phyloP scores from a whole-genome alignment of 352 stramenopile species.

The Globisporangium viniferum region DNA sequence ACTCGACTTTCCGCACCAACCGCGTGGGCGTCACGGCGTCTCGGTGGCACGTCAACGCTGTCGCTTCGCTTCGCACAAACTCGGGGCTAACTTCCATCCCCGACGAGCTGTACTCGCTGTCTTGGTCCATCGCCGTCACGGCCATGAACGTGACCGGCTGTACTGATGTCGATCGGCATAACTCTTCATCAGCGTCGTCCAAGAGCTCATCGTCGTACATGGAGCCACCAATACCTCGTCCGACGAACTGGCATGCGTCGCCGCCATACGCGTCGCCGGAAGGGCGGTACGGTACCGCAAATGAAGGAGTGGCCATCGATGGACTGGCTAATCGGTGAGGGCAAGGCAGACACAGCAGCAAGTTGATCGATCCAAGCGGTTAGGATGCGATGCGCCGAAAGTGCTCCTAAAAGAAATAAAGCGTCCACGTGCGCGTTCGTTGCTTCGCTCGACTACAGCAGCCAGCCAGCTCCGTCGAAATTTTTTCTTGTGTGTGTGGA shows the following conservation, averaged over 20 bases:
- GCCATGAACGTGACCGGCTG: slow-evolving; percentile 9
- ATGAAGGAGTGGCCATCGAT: slow-evolving; percentile 19
- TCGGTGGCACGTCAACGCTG: slow-evolving; percentile 15
- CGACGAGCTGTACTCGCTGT: slow-evolving; percentile 2
- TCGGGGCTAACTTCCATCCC: slow-evolving; percentile 13
- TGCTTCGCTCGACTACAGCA: neutral
- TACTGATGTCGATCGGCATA: slow-evolving; percentile 54
- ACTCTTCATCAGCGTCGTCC: slow-evolving; percentile 32
- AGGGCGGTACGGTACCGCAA: slow-evolving; percentile 12
- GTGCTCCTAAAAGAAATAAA: neutral
- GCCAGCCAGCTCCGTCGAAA: neutral
- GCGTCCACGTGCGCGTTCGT: slow-evolving; percentile 6
- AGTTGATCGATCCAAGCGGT: neutral
- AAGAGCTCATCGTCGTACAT: slow-evolving; percentile 61
- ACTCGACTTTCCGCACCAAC: slow-evolving; percentile 32
- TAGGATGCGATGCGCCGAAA: slow-evolving; percentile 5
- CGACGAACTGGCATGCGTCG: slow-evolving; percentile 44
- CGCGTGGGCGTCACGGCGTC: slow-evolving; percentile 19
- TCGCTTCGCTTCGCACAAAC: slow-evolving; percentile 24
- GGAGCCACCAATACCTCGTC: slow-evolving; percentile 30
- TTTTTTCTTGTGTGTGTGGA: neutral
- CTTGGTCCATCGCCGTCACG: slow-evolving; percentile 15
- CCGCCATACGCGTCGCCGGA: slow-evolving; percentile 16
- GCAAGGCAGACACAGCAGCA: neutral
- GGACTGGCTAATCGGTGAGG: neutral